These are phyloP conservation scores for Chrysopogon serrulatus DNA, from an alignment of 176 grass and related monocot genomes.

Conservation along the genomic window DNA sequence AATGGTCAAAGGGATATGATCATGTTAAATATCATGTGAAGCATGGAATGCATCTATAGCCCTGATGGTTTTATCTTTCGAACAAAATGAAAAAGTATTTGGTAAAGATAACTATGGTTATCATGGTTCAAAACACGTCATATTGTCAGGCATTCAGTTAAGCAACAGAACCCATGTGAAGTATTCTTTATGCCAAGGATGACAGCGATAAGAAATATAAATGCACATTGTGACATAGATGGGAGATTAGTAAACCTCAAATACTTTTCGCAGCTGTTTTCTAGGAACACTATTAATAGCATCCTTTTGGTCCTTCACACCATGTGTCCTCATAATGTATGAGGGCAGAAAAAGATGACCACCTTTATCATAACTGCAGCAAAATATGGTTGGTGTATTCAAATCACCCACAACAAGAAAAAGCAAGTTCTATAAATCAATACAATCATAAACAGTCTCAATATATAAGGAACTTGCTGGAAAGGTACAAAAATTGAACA, in stretches of 20 bases:
- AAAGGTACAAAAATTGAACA: slow-evolving; percentile 19
- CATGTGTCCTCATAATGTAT: slow-evolving; percentile 90
- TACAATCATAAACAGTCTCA: not conserved
- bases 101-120: not conserved
- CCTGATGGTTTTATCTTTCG: not conserved
- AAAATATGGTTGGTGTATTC: not conserved
- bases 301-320: slow-evolving; percentile 83
- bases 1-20: slow-evolving; percentile 15
- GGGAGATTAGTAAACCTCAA: slow-evolving; percentile 50
- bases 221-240: slow-evolving; percentile 5
- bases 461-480: slow-evolving; percentile 1
- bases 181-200: not conserved
- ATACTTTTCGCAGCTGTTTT: slow-evolving; percentile 84
- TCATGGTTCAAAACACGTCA: not conserved
- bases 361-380: slow-evolving; percentile 79
- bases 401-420: slow-evolving; percentile 7
- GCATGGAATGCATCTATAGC: not conserved
- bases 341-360: slow-evolving; percentile 88
- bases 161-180: not conserved
- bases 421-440: slow-evolving; percentile 1
- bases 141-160: not conserved
- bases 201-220: slow-evolving; percentile 14
- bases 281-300: slow-evolving; percentile 69
- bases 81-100: not conserved
- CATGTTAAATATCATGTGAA: slow-evolving; percentile 19